Base-by-base conservation (phyloP, 2,329 filamentous ascomycete genomes). In the Botrytis elliptica region DNA sequence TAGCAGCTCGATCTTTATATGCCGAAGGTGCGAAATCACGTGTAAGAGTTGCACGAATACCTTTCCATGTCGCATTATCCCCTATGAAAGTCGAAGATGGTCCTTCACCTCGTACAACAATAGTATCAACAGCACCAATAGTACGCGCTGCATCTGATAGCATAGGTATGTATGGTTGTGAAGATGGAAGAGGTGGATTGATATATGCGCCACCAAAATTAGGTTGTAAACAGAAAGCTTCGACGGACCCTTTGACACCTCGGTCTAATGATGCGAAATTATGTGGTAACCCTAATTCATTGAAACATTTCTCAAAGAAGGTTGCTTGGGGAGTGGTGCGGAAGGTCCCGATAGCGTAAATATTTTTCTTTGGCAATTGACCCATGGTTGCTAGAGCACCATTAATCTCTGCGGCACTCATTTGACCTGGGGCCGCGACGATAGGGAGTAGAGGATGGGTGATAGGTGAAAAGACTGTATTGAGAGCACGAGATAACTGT, bases 351-450 rank as follows among this genome's bases (percentile, higher is more conserved):
- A 96, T 93, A 60, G 92, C 93, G 79, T 95, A 96, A 67, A 96
- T 90, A 78, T 90, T 91, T 78, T 91, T 92, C 82, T 91, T 93
- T 1, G 92, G 92, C 70, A 96, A 86, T 79, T 95, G 92, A 3
- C 93, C 93, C 82, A 97, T 90, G 74, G 92, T 90, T 71, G 93
- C 90, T 44, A 96, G 84, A 6, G 92, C 92, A 65, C 89, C 88
- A 79, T 97, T 96, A 82, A 96, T 96, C 83, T 96, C 92, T 25
- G 93, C 92, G 1, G 93, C 92, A 77, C 92, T 95, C 84, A 97
- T 86, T 82, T 97, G 94, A 14, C 94, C 94, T 0, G 94, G 93
- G 0, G 93, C 93, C 38, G 93, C 93, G 74, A 96, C 93, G 79
- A 94, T 90, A 14, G 94, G 93, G 5, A 97, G 85, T 16, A 96